Base-by-base conservation (phyloP, 73 alveolate species). In the Durusdinium trenchii region DNA sequence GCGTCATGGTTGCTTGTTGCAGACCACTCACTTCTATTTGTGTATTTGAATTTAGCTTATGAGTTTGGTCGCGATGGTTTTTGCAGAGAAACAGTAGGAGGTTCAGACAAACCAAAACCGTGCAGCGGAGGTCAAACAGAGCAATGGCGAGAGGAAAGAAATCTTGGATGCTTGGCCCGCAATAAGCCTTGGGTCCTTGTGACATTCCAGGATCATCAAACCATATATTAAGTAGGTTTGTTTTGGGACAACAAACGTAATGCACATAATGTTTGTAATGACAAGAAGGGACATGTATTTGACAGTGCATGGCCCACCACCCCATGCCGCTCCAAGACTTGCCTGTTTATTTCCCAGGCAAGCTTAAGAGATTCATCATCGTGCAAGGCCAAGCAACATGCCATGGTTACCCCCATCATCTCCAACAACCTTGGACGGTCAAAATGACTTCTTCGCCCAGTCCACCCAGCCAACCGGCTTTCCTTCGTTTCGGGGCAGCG, bases 91-190 rank as follows among this genome's bases (percentile, higher is more conserved):
- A 23, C 73, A 2, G 73, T 32, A 23, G 73, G 30, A 23, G 18
- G 18, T 32, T 60, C 73, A 32, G 73, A 23, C 69, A 16, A 12
- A 2, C 73, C 30, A 23, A 1, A 23, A 23, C 69, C 12, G 18
- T 60, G 43, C 71, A 20, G 64, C 32, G 23, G 23, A 78, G 91
- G 91, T 81, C 71, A 81, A 45, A 35, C 71, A 47, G 91, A 47
- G 73, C 79, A 57, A 46, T 16, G 96, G 96, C 73, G 45, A 90
- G n/a, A 67, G 26, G 86, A 90, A 69, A 61, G 73, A 69, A 32
- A 91, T 91, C 89, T 48, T 91, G 98, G 96, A n/a, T 28, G 50
- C 96, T 89, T 62, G 84, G 86, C 38, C n/a, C 51, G 61, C 7
- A 26, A 43, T 23, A 7, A 7, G 87, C 16, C n/a, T 60, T 60